Evolutionary conservation across 2,329 filamentous ascomycete genomes (phyloP), one percentile per base, ranked within the genome.

Genomic region (Elsinoe arachidis): DNA sequence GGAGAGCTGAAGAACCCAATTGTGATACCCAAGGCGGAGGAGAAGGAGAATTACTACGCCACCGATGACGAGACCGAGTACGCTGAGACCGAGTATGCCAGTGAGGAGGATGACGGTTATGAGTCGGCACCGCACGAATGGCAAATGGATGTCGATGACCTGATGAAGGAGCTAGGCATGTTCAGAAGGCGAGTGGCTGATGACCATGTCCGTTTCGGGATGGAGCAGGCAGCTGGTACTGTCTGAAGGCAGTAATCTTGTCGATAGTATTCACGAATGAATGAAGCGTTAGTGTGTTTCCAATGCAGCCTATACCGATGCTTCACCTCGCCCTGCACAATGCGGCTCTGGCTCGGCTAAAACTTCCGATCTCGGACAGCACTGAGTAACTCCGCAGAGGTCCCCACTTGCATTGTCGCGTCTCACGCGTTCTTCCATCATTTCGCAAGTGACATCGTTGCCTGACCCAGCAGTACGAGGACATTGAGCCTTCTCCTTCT

Each of bases 1-100:
- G 82, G 84, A 55, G 91, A 89, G 67, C 73, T 96, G 64, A 92
- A 89, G 76, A 96, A 97, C 68, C 93, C 93, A 0, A 96, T 99
- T 62, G 85, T 90, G 30, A 60, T 78, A 33, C 76, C 76, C 5
- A 66, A 67, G 65, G 61, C 60, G 9, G 64, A 62, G n/a, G 65
- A 66, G 35, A 66, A 66, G 11, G 63, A 68, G 46, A 63, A 75
- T 61, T 72, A 72, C n/a, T 74, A 76, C n/a, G 75, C 77, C 55
- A 80, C 82, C 49, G 80, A 81, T 23, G 84, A 85, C 55, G 80
- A 86, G 49, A 82, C 82, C 41, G 69, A 71, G 41, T 70, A 73
- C 37, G 74, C 76, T 5, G 41, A 46, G 33, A 74, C 58, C n/a
- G 60, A 57, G 7, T 38, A 75, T 51, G 73, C 75, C 38, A 76